Base-by-base conservation (phyloP, 805 yeast genomes). In the Crinitomyces ghanaensis region DNA sequence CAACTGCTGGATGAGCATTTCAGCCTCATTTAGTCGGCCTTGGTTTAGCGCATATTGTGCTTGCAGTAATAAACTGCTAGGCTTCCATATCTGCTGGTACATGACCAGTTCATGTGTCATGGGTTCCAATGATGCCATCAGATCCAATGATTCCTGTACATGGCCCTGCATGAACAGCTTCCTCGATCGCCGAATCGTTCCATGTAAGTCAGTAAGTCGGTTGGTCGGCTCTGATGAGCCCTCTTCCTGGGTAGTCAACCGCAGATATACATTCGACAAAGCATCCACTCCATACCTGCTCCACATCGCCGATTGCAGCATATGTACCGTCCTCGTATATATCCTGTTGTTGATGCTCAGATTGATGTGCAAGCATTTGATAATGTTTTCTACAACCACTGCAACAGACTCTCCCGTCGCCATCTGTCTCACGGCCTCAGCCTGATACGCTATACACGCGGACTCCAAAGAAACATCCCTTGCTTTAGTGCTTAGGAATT, bases 401-500 rank as follows among this genome's bases (percentile, higher is more conserved):
- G 38, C 30, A 14, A 43, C 26, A 8, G 39, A 21, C 5, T 32
- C 42, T 3, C 49, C 46, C 14, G 30, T 16, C 15, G 27, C 15
- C 37, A 43, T 25, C 30, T 34, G 8, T 9, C 37, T 21, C 6
- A 33, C 7, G 6, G 41, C 45, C 15, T 42, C 46, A 6, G 33
- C 26, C 27, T 38, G 46, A 22, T 24, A 28, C 3, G 49, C 34
- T n/a, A 34, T 8, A 5, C 46, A 36, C 27, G 31, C 24, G 5
- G 39, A 22, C 8, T 30, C 26, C 6, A 33, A 16, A 4, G 46
- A 41, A 5, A 36, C 38, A 65, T 72, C 42, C 68, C 56, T 47
- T 54, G 80, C 65, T 44, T 72, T 71, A 14, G 65, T 54, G 19
- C 71, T 66, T 26, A 77, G 54, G 46, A 77, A 79, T 36, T 71